phyloP scores from a whole-genome alignment of 495 filamentous ascomycete genomes.

The Penicillium ucsense region DNA sequence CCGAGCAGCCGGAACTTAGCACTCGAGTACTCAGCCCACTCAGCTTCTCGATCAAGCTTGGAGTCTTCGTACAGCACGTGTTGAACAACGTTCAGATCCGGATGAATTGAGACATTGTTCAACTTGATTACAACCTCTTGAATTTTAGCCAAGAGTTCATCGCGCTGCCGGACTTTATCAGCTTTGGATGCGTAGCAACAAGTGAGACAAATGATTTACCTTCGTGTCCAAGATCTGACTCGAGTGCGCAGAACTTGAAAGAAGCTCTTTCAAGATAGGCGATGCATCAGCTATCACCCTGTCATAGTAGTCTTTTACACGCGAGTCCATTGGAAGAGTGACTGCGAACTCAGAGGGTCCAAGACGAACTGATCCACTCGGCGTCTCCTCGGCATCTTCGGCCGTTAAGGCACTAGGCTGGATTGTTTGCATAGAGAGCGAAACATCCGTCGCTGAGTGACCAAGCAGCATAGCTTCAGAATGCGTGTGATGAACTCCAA shows the following conservation, averaged over 20 bases:
- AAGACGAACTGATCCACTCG: constrained; percentile 31
- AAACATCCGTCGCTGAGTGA: constrained; percentile 6
- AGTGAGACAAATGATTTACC: constrained; percentile 10
- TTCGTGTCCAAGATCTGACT: constrained; percentile 7
- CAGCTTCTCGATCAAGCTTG: constrained; percentile 34
- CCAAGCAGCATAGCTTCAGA: constrained; percentile 15
- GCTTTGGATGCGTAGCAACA: neutral
- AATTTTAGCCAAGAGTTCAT: constrained; percentile 19
- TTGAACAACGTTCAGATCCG: constrained; percentile 40
- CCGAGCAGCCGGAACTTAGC: constrained; percentile 48
- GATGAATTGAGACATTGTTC: constrained; percentile 42
- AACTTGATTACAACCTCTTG: constrained; percentile 32
- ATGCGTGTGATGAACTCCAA: constrained; percentile 13
- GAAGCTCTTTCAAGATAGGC: constrained; percentile 17
- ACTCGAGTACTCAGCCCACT: constrained; percentile 47
- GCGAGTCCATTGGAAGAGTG: constrained; percentile 36
- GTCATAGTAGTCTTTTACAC: constrained; percentile 36
- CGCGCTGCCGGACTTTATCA: constrained; percentile 12
- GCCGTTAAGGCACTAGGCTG: constrained; percentile 34
- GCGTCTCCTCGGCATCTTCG: constrained; percentile 15
- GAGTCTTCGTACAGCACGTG: constrained; percentile 26
- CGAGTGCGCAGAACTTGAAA: constrained; percentile 10
- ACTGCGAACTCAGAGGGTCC: constrained; percentile 36
- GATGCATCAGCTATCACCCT: constrained; percentile 19
- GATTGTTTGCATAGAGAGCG: constrained; percentile 27